phyloP scores from a whole-genome alignment of 2,329 filamentous ascomycete species.

The Sarocladium kiliense region DNA sequence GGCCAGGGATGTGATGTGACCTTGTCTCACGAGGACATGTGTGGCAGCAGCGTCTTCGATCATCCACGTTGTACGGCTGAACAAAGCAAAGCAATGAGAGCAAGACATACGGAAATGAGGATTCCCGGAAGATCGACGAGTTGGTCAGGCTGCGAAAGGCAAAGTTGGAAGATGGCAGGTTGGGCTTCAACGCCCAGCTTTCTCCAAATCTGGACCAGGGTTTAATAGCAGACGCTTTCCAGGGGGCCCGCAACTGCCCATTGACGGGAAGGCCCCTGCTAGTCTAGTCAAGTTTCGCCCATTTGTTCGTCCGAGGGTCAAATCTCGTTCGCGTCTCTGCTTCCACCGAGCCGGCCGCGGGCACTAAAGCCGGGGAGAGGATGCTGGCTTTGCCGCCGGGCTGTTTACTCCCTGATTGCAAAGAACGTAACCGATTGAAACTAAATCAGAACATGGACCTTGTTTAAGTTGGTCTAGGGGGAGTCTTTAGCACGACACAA shows the following conservation, averaged over 20 bases:
- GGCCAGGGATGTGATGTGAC: no score
- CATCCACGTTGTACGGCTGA: background rate
- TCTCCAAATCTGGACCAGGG: background rate
- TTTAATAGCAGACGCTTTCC: no score
- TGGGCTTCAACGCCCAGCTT: background rate
- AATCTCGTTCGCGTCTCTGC: slow-evolving; percentile 5
- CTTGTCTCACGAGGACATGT: no score
- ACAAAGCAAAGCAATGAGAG: background rate
- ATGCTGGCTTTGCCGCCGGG: slow-evolving; percentile 5
- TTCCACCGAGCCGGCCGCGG: slow-evolving; percentile 7
- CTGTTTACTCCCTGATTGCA: background rate
- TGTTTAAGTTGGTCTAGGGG: background rate
- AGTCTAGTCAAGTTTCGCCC: background rate
- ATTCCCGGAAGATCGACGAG: background rate
- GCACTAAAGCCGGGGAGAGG: slow-evolving; percentile 1
- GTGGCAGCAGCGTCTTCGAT: no score
- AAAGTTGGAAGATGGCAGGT: background rate
- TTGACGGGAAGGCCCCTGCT: slow-evolving; percentile 8
- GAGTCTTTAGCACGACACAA: no score
- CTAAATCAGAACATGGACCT: background rate
- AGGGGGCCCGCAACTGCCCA: background rate
- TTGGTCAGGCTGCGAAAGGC: background rate
- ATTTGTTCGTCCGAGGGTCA: background rate
- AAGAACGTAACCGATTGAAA: background rate
- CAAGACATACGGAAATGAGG: slow-evolving; percentile 4